Evolutionary conservation across 768 basidiomycete species (phyloP), one percentile per base, ranked within the genome.

Genomic region (Rhodocollybia butyracea): DNA sequence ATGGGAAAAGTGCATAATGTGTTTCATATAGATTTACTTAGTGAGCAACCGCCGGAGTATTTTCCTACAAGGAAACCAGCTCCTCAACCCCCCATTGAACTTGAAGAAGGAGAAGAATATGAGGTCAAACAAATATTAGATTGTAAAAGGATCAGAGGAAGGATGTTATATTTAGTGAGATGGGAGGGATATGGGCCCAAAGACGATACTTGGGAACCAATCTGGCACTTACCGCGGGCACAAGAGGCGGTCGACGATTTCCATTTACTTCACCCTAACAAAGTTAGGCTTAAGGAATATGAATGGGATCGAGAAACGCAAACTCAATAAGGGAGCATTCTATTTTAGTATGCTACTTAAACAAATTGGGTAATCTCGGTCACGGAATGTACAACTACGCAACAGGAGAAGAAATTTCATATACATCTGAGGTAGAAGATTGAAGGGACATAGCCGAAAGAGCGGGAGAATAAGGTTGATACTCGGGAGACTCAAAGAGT

Each of bases 151-250:
- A 17, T 36, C 17, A 7, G 34, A 36, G 34, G 34, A 13, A 46
- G 38, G 3, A n/a, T 50, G 46, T 59, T 54, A 19, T 63, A 59
- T 24, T 17, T 57, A 1, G 38, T 68, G 0, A 50, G 57, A 0
- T 70, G 67, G 67, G 3, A 21, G 1, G 64, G 64, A 12, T 63
- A 63, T 26, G 57, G 60, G 2, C 22, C 57, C 1, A 56, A 59
- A 2, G 38, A 58, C 12, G 57, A 67, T 46, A 11, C 13, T 1
- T 69, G 62, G 64, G 34, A 66, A 29, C 46, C 61, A 1, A 51
- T 57, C 2, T 3, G 13, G 2, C 57, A 60, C 47, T 64, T 2
- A 27, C 54, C 1, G 42, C 64, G 60, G 29, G 61, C 46, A 3
- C 3, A 41, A 5, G 29, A 39, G 24, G 24, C 34, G 11, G 21